Conservation (phyloP, 1,139 yeast species). For the Magnusiomyces paraingens region DNA sequence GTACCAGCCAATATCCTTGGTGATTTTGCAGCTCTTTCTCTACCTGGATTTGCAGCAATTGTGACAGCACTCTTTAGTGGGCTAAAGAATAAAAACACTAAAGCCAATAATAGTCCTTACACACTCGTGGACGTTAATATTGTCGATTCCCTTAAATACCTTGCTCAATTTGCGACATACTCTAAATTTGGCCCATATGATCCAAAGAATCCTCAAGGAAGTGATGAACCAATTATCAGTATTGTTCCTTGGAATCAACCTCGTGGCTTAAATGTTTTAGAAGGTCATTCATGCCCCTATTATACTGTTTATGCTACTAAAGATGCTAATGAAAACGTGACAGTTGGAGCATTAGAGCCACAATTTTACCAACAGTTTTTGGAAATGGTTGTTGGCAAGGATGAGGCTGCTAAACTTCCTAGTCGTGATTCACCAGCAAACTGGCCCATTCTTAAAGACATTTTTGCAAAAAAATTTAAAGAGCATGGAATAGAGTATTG, state of each 20-base stretch:
- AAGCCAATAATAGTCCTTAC: conserved; percentile 7
- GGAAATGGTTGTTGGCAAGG: conserved; percentile 13
- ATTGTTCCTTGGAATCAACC: conserved; percentile 9
- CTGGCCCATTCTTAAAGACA: conserved; percentile 17
- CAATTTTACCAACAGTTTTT: conserved; percentile 19
- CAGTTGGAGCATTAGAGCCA: conserved; percentile 23
- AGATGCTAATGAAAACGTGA: conserved; percentile 17
- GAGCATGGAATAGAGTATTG: conserved; percentile 14
- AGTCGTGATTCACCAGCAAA: conserved; percentile 15
- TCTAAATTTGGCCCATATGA: conserved; percentile 13
- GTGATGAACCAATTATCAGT: background rate
- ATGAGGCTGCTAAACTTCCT: conserved; percentile 5
- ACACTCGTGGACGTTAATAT: conserved; percentile 20
- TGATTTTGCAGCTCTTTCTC: conserved; percentile 22
- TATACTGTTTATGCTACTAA: conserved; percentile 20
- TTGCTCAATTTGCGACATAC: conserved; percentile 19
- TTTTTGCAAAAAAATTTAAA: conserved; percentile 14
- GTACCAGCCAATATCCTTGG: conserved; percentile 20
- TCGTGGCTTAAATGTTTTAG: conserved; percentile 20
- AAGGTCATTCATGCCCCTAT: conserved; percentile 20
- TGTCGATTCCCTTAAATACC: conserved; percentile 20
- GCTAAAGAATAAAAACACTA: conserved; percentile 5
- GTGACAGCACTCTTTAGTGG: conserved; percentile 17
- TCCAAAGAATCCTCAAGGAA: conserved; percentile 9
- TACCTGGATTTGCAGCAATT: conserved; percentile 21